A percentile compares a stretch with the other conserved stretches of the same genome.
Conservation (phyloP, 495 filamentous ascomycete species). For the Antarctomyces pellizariae region DNA sequence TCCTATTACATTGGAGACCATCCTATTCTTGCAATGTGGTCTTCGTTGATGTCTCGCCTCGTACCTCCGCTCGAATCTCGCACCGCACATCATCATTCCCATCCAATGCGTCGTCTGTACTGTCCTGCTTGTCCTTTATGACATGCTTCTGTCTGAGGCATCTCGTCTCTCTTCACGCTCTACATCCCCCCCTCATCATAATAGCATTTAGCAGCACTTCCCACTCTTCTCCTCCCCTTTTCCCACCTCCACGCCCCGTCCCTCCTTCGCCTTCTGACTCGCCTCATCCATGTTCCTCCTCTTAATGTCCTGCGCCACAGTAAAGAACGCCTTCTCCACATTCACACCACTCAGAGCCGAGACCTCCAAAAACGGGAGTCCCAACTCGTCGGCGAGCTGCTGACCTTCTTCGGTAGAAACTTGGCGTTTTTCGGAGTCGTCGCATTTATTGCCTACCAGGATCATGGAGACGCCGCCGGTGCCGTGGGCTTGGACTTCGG, state of each 20-base stretch:
- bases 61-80: no score
- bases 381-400: conserved; percentile 80
- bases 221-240: conserved; percentile 34
- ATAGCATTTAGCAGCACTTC: conserved; percentile 75
- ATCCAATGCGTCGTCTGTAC: no score
- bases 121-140: no score
- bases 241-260: conserved; percentile 44
- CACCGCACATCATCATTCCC: no score
- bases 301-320: conserved; percentile 90
- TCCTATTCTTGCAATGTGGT: no score
- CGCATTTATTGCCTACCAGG: conserved; percentile 98
- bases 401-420: conserved; percentile 87
- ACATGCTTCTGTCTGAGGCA: no score
- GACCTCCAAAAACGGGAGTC: conserved; percentile 96
- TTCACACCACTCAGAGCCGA: conserved; percentile 98
- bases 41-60: no score
- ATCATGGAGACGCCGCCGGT: conserved; percentile 99
- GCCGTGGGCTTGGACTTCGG: conserved; percentile 96
- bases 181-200: no score
- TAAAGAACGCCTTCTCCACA: conserved; percentile 97
- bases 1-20: no score
- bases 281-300: conserved; percentile 75
- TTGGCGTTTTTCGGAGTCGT: conserved; percentile 97
- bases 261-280: conserved; percentile 45
- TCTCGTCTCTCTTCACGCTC: no score